Percentiles rank a stretch among this genome's conserved stretches.
These are phyloP conservation scores for Hamigera avellanea DNA, from an alignment of 495 filamentous ascomycete genomes.

Conservation along the genomic window DNA sequence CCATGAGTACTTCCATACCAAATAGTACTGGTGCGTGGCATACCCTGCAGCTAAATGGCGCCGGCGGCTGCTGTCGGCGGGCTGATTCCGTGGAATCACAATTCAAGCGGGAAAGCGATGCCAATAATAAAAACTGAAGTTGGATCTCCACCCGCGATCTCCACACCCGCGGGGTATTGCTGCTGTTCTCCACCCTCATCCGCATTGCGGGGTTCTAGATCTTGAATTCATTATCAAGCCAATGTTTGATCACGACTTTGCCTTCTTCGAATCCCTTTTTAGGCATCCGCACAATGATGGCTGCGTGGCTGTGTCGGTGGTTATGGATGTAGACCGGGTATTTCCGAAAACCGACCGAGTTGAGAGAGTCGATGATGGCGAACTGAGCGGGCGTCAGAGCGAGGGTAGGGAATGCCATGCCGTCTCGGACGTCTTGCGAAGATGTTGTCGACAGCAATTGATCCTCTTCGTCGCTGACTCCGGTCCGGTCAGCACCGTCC, in stretches of 20 bases:
- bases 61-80: too few species aligned
- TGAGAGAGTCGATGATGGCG: conserved; percentile 65
- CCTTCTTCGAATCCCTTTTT: conserved; percentile 62
- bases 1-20: too few species aligned
- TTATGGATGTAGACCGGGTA: conserved; percentile 83
- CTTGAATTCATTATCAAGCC: conserved; percentile 63
- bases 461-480: neutral
- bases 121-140: too few species aligned
- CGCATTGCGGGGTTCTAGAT: too few species aligned
- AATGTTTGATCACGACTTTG: conserved; percentile 67
- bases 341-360: conserved; percentile 65
- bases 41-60: too few species aligned
- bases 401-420: conserved; percentile 46
- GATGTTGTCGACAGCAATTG: neutral
- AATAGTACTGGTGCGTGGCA: too few species aligned
- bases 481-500: neutral
- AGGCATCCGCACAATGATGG: conserved; percentile 68
- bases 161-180: neutral
- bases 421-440: neutral
- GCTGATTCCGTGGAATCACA: too few species aligned
- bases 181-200: too few species aligned
- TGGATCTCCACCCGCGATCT: neutral
- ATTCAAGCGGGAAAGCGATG: too few species aligned
- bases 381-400: conserved; percentile 74
- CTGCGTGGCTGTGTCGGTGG: conserved; percentile 69